Percentiles rank a stretch among this genome's conserved stretches.
These are phyloP conservation scores for Camelina sativa DNA, from an alignment of 345 rosid species.

Conservation along the genomic window DNA sequence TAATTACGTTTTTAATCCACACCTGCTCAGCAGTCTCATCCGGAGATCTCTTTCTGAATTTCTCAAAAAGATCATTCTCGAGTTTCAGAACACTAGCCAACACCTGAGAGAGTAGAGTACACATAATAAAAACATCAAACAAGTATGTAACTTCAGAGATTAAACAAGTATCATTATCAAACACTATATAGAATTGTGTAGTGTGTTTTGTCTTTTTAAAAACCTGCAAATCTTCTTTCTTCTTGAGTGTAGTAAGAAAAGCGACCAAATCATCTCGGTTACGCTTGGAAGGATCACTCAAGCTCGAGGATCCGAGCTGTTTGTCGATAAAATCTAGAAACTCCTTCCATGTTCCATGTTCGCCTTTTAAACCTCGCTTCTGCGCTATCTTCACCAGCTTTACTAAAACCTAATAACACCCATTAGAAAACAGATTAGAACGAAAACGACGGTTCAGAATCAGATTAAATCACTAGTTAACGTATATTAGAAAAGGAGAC, in stretches of 20 bases:
- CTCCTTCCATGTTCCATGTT: slow-evolving; percentile 2
- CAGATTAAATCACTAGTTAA: neutral
- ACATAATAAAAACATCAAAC: slow-evolving; percentile 2
- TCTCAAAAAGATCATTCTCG: slow-evolving; percentile 44
- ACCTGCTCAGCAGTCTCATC: slow-evolving; percentile 71
- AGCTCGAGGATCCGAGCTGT: slow-evolving; percentile 2
- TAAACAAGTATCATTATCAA: neutral
- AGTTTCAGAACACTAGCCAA: slow-evolving; percentile 47
- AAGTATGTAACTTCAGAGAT: neutral
- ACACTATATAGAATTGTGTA: no score
- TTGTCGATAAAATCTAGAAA: neutral
- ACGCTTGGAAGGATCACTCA: slow-evolving; percentile 7
- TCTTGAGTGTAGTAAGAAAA: slow-evolving; percentile 57
- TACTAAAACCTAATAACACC: neutral
- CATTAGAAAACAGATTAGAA: neutral
- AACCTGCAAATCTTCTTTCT: slow-evolving; percentile 45
- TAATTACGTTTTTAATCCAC: neutral
- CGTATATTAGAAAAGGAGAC: neutral
- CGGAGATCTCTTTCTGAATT: slow-evolving; percentile 43
- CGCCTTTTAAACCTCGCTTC: neutral
- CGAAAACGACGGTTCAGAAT: neutral
- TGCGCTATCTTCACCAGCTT: slow-evolving; percentile 5
- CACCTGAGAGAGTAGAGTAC: slow-evolving; percentile 44
- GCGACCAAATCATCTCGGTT: slow-evolving; percentile 30
- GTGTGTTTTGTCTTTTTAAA: neutral